Evolutionary conservation across 805 yeast genomes (phyloP).

Genomic region (Dipodascus albidus): DNA sequence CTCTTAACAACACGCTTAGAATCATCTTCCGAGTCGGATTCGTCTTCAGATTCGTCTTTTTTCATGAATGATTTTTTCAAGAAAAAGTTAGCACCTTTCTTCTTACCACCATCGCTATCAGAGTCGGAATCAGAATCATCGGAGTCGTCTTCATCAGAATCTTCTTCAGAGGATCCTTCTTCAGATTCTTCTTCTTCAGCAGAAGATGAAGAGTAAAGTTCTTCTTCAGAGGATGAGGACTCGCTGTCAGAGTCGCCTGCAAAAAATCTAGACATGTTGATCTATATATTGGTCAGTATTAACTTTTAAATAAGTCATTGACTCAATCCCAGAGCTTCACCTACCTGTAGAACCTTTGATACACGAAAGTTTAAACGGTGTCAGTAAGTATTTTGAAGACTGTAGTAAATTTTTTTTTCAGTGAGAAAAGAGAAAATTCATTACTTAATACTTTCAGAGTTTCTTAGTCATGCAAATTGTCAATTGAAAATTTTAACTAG

Average conservation of each 20-base stretch:
- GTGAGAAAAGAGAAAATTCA: neutral
- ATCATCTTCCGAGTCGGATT: conserved; percentile 38
- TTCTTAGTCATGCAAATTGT: neutral
- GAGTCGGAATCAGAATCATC: conserved; percentile 31
- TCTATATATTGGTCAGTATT: conserved; percentile 2
- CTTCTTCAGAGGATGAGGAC: conserved; percentile 52
- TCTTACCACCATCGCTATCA: conserved; percentile 25
- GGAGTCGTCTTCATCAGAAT: conserved; percentile 34
- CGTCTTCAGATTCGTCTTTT: conserved; percentile 35
- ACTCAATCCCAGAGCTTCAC: neutral
- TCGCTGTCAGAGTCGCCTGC: conserved; percentile 46
- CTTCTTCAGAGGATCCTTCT: conserved; percentile 33
- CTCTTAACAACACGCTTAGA: conserved; percentile 81
- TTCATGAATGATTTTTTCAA: conserved; percentile 25
- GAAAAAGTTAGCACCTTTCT: conserved; percentile 26
- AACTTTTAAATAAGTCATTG: neutral
- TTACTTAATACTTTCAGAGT: neutral
- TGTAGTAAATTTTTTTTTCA: neutral
- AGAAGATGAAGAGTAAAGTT: conserved; percentile 31
- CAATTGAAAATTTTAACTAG: neutral
- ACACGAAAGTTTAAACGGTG: neutral
- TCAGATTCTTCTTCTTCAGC: conserved; percentile 22
- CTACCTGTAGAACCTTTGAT: neutral
- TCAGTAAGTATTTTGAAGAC: neutral
- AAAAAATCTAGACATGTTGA: conserved; percentile 83